A percentile compares a stretch with the other conserved stretches of the same genome.
Conservation (phyloP, 768 basidiomycete genomes). For the Lentinula raphanica region DNA sequence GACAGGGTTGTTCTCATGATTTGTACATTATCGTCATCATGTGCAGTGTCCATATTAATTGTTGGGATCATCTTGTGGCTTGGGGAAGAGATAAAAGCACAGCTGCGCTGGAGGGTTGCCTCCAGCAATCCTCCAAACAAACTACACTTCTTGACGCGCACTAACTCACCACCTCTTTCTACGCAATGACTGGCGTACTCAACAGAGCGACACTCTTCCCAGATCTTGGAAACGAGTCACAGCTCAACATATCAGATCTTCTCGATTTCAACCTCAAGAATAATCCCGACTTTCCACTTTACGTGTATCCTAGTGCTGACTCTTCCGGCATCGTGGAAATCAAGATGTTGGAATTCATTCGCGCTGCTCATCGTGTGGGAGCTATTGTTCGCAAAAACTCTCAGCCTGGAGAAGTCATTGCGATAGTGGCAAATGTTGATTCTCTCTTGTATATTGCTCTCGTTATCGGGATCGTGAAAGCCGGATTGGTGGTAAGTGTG, state of each 20-base stretch:
- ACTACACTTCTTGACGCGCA: not conserved
- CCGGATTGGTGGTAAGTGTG: slow-evolving; percentile 24
- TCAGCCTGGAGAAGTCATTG: slow-evolving; percentile 20
- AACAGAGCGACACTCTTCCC: not conserved
- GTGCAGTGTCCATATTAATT: not conserved
- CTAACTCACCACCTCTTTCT: not conserved
- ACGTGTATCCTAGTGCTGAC: slow-evolving; percentile 21
- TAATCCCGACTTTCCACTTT: slow-evolving; percentile 27
- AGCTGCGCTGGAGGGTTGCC: not conserved
- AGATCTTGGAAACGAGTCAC: not conserved
- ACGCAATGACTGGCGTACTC: not conserved
- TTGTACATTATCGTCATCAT: not conserved
- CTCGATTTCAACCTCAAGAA: slow-evolving; percentile 29
- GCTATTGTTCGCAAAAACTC: slow-evolving; percentile 15
- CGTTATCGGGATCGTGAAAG: slow-evolving; percentile 19
- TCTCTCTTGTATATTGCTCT: slow-evolving; percentile 23
- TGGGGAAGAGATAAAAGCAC: not conserved
- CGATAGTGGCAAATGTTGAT: slow-evolving; percentile 26
- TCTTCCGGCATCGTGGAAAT: slow-evolving; percentile 17
- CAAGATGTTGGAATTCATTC: slow-evolving; percentile 20
- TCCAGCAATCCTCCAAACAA: not conserved
- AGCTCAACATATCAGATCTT: slow-evolving; percentile 25
- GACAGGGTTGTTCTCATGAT: not conserved
- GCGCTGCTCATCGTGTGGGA: slow-evolving; percentile 25
- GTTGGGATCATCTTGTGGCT: not conserved